Conservation (phyloP, 345 rosid genomes). For the Gossypium arboreum region DNA sequence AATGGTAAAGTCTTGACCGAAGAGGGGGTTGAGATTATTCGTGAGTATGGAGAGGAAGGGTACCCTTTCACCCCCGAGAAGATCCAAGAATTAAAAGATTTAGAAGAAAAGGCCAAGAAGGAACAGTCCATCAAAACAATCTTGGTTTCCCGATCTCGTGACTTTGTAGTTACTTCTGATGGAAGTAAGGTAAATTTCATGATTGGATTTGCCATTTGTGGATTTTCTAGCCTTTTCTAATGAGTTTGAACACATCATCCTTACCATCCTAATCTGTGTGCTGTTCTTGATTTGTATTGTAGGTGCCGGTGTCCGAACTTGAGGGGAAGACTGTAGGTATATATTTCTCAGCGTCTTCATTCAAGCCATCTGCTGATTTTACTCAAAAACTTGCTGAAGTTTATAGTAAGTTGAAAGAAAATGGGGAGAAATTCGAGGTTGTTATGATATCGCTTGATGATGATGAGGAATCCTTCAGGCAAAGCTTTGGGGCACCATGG, state of each 20-base stretch:
- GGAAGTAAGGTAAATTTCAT: slow-evolving; percentile 43
- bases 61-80: slow-evolving; percentile 59
- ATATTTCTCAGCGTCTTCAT: slow-evolving; percentile 40
- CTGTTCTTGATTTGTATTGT: background rate
- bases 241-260: background rate
- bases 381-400: slow-evolving; percentile 47
- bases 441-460: slow-evolving; percentile 56
- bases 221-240: background rate
- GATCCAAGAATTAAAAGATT: slow-evolving; percentile 57
- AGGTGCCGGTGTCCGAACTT: slow-evolving; percentile 60
- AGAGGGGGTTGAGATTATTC: slow-evolving; percentile 36
- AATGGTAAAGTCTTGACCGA: slow-evolving; percentile 45
- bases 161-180: slow-evolving; percentile 49
- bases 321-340: slow-evolving; percentile 65
- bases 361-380: slow-evolving; percentile 33
- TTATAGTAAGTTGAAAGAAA: slow-evolving; percentile 47
- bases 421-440: slow-evolving; percentile 54
- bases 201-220: background rate
- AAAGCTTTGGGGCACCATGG: slow-evolving; percentile 59
- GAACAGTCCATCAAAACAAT: slow-evolving; percentile 58
- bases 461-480: slow-evolving; percentile 50
- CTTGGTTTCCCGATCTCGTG: slow-evolving; percentile 47
- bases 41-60: slow-evolving; percentile 58
- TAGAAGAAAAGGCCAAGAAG: slow-evolving; percentile 49
- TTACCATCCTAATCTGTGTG: background rate